Evolutionary conservation across 2,329 filamentous ascomycete species (phyloP).

Genomic region (Didymella pomorum): DNA sequence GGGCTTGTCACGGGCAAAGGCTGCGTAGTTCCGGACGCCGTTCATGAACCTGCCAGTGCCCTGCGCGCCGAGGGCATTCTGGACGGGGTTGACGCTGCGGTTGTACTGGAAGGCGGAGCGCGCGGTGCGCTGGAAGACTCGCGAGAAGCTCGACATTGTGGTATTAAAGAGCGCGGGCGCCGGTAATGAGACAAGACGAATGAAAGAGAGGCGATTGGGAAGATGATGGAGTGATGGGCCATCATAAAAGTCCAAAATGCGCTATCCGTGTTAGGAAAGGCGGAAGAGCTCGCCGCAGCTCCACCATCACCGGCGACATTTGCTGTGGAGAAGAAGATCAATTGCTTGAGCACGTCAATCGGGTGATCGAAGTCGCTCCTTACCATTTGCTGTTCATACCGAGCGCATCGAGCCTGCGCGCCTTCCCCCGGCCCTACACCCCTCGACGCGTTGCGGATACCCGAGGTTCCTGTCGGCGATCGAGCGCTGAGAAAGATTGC

Average conservation of each 20-base stretch:
- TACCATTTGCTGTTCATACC: neutral
- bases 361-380: slow-evolving; percentile 1
- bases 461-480: slow-evolving; percentile 49
- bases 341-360: slow-evolving; percentile 3
- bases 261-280: slow-evolving; percentile 8
- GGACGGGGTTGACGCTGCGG: slow-evolving; percentile 75
- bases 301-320: slow-evolving; percentile 5
- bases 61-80: slow-evolving; percentile 70
- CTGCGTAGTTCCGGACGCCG: slow-evolving; percentile 69
- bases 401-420: slow-evolving; percentile 4
- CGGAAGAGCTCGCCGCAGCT: slow-evolving; percentile 6
- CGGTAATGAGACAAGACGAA: slow-evolving; percentile 37
- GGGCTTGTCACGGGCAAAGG: slow-evolving; percentile 89
- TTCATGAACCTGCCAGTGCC: slow-evolving; percentile 71
- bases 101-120: slow-evolving; percentile 75
- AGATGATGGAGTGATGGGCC: slow-evolving; percentile 28
- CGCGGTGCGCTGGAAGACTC: slow-evolving; percentile 84
- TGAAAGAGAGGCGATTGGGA: slow-evolving; percentile 40
- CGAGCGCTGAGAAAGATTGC: slow-evolving; percentile 38
- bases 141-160: slow-evolving; percentile 82
- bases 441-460: slow-evolving; percentile 36
- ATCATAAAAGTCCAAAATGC: slow-evolving; percentile 8
- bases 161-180: slow-evolving; percentile 34
- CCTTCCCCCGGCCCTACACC: slow-evolving; percentile 4
- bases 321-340: slow-evolving; percentile 11